Evolutionary conservation across 805 yeast species (phyloP).

Genomic region (Maudiozyma barnettii): DNA sequence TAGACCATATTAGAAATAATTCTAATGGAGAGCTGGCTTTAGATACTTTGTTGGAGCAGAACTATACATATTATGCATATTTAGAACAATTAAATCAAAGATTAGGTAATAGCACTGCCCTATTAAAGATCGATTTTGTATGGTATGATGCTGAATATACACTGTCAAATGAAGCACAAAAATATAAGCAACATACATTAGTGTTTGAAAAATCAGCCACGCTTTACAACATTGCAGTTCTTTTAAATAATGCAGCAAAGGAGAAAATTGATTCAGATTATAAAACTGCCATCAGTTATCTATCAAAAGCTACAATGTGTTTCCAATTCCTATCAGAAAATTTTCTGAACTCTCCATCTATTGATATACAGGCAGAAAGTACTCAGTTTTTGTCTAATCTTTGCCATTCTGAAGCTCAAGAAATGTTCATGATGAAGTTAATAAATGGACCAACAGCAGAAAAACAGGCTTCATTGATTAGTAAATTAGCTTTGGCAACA

Average conservation of each 20-base stretch:
- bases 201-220: constrained; percentile 86
- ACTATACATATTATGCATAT: constrained; percentile 65
- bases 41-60: constrained; percentile 26
- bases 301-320: constrained; percentile 74
- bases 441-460: constrained; percentile 30
- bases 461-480: constrained; percentile 58
- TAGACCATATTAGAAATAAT: constrained; percentile 23
- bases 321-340: constrained; percentile 63
- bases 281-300: constrained; percentile 49
- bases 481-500: constrained; percentile 64
- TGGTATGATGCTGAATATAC: constrained; percentile 73
- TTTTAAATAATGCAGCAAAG: constrained; percentile 44
- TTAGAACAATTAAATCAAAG: constrained; percentile 72
- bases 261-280: constrained; percentile 34
- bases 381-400: constrained; percentile 53
- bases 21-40: constrained; percentile 28
- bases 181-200: constrained; percentile 62
- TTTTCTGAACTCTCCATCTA: constrained; percentile 81
- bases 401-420: constrained; percentile 84
- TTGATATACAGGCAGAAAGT: constrained; percentile 63
- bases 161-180: constrained; percentile 21
- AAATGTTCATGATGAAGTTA: constrained; percentile 61
- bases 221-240: constrained; percentile 67
- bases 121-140: constrained; percentile 51
- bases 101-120: constrained; percentile 51